Conservation (phyloP, 306 rosid genomes). For the Inga laurina region DNA sequence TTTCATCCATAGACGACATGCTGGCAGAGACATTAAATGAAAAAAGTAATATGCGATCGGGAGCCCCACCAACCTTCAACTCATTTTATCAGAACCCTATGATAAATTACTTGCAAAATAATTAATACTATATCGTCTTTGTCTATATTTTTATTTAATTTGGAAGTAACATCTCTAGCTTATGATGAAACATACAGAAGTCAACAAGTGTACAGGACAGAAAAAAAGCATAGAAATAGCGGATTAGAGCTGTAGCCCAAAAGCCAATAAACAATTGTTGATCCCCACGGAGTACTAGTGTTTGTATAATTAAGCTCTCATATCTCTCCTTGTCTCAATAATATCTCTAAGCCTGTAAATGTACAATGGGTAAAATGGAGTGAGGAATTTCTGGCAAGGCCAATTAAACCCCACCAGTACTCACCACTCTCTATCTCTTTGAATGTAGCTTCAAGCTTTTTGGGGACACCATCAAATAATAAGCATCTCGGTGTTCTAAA, state of each 20-base stretch:
- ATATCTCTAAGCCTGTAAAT: not conserved
- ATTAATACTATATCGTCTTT: not conserved
- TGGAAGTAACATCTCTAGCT: not conserved
- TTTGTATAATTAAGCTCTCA: not conserved
- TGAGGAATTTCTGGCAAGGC: not conserved
- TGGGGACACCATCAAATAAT: conserved; percentile 28
- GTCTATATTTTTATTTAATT: not conserved
- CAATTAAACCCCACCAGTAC: conserved; percentile 51
- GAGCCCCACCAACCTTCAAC: not conserved
- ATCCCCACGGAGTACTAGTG: not conserved
- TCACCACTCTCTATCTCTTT: conserved; percentile 40
- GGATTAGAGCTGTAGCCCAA: conserved; percentile 23
- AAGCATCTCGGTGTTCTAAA: conserved; percentile 24
- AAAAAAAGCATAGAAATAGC: conserved; percentile 1
- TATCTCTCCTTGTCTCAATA: not conserved
- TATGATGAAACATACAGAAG: conserved; percentile 35
- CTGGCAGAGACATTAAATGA: not conserved
- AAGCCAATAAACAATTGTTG: not conserved
- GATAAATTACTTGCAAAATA: not conserved
- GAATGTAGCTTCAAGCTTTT: conserved; percentile 49
- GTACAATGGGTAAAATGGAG: not conserved
- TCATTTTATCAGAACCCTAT: not conserved
- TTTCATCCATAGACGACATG: not conserved
- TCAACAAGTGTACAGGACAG: conserved; percentile 48
- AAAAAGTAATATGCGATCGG: not conserved